phyloP scores from a whole-genome alignment of 2,329 filamentous ascomycete genomes.

The Albifimbria verrucaria region DNA sequence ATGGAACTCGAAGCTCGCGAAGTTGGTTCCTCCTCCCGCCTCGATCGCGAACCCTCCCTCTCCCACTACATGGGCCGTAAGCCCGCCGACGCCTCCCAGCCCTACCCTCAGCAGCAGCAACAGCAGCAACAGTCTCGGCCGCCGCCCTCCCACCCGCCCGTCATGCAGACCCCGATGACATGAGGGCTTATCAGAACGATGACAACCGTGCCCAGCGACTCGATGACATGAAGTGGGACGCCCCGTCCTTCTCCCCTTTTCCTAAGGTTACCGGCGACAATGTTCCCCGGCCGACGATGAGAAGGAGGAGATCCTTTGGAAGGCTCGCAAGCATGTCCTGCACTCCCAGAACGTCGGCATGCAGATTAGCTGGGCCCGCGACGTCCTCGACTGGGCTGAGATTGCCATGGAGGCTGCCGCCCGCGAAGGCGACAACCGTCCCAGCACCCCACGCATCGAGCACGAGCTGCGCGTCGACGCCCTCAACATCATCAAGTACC shows the following conservation, averaged over 20 bases:
- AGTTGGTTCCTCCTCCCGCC: slow-evolving; percentile 27
- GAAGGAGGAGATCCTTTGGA: slow-evolving; percentile 85
- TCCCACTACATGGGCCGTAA: slow-evolving; percentile 33
- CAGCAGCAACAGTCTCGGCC: slow-evolving; percentile 24
- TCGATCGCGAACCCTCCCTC: slow-evolving; percentile 41
- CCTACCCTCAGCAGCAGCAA: slow-evolving; percentile 10
- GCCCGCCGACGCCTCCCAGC: slow-evolving; percentile 8
- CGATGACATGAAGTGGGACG: slow-evolving; percentile 46
- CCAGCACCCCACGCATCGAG: slow-evolving; percentile 80
- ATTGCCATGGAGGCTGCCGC: slow-evolving; percentile 73
- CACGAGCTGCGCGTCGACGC: slow-evolving; percentile 86
- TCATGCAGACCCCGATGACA: slow-evolving; percentile 31
- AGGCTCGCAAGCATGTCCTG: slow-evolving; percentile 77
- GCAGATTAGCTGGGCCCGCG: slow-evolving; percentile 95
- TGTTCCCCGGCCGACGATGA: slow-evolving; percentile 93
- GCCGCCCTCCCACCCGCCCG: slow-evolving; percentile 25
- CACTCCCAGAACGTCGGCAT: slow-evolving; percentile 94
- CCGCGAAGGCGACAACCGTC: slow-evolving; percentile 54
- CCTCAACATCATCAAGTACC: slow-evolving; percentile 84
- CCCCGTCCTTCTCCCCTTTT: slow-evolving; percentile 86
- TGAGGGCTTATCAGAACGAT: slow-evolving; percentile 34
- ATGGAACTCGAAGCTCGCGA: slow-evolving; percentile 74
- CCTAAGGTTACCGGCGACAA: slow-evolving; percentile 83
- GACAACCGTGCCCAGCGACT: slow-evolving; percentile 32
- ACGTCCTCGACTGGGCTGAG: slow-evolving; percentile 85